Evolutionary conservation across 75 land plant species (phyloP).

Genomic region (Selaginella tamariscina): DNA sequence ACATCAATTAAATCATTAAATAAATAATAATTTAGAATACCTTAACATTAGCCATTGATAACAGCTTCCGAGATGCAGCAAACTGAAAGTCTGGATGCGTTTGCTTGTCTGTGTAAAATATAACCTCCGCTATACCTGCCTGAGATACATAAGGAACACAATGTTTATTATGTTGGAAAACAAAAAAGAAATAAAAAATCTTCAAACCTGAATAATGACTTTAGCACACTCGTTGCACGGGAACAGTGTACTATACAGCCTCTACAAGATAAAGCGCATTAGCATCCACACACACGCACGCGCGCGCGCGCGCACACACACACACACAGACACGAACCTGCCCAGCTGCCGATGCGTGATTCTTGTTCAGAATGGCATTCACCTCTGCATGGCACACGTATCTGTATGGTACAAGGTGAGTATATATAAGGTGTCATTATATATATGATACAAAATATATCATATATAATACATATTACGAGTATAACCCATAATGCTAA

Average conservation of each 20-base stretch:
- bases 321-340: slow-evolving; percentile 58
- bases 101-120: slow-evolving; percentile 72
- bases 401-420: slow-evolving; percentile 36
- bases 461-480: neutral
- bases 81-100: slow-evolving; percentile 26
- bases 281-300: neutral
- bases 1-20: neutral
- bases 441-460: neutral
- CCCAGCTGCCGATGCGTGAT: slow-evolving; percentile 88
- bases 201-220: slow-evolving; percentile 81
- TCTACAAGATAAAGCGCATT: slow-evolving; percentile 30
- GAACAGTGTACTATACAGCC: slow-evolving; percentile 84
- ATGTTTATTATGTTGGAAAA: neutral
- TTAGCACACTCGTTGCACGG: slow-evolving; percentile 99
- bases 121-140: slow-evolving; percentile 93
- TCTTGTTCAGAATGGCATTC: slow-evolving; percentile 90
- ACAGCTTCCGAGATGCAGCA: slow-evolving; percentile 66
- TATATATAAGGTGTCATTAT: neutral
- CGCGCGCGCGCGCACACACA: too few species aligned
- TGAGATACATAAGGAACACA: slow-evolving; percentile 17
- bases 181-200: slow-evolving; percentile 2
- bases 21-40: slow-evolving; percentile 18
- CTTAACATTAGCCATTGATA: slow-evolving; percentile 81
- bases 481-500: neutral
- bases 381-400: slow-evolving; percentile 99